Conservation (phyloP, 2,329 filamentous ascomycete genomes). For the Hypoxylon sp. region DNA sequence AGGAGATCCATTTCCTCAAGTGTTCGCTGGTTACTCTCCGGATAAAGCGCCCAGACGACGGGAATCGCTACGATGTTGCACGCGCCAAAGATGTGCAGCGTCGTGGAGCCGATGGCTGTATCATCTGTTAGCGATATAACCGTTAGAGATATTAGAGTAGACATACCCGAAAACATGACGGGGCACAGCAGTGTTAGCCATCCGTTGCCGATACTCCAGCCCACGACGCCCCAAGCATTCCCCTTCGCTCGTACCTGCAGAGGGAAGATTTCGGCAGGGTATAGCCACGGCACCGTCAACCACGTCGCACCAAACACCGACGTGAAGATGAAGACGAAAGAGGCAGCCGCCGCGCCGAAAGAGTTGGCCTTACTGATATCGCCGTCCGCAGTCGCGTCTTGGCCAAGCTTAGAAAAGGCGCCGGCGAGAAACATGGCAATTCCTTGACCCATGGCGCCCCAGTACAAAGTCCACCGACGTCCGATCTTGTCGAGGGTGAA, state of each 20-base stretch:
- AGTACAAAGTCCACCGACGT: conserved; percentile 73
- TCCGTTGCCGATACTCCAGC: conserved; percentile 79
- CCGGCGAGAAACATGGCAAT: conserved; percentile 74
- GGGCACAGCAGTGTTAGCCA: conserved; percentile 53
- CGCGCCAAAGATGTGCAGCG: conserved; percentile 75
- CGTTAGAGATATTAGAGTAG: conserved; percentile 24
- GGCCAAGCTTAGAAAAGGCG: conserved; percentile 64
- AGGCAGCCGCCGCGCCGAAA: conserved; percentile 70
- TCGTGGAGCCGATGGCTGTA: conserved; percentile 69
- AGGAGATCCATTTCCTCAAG: conserved; percentile 79
- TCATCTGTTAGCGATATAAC: conserved; percentile 12
- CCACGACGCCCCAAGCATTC: conserved; percentile 78
- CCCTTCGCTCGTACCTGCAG: conserved; percentile 75
- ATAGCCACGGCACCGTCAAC: conserved; percentile 67
- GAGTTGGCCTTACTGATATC: conserved; percentile 55
- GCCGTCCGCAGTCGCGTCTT: conserved; percentile 55
- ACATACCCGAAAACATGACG: conserved; percentile 44
- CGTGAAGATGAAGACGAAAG: conserved; percentile 76
- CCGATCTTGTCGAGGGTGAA: conserved; percentile 75
- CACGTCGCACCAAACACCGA: conserved; percentile 70
- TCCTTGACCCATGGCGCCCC: conserved; percentile 70
- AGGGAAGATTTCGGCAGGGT: conserved; percentile 78
- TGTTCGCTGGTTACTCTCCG: conserved; percentile 76
- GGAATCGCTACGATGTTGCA: conserved; percentile 71
- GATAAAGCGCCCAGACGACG: conserved; percentile 77